Evolutionary conservation across 2,329 filamentous ascomycete genomes (phyloP), one percentile per base, ranked within the genome.

Genomic region (Sarocladiaceae sp.): DNA sequence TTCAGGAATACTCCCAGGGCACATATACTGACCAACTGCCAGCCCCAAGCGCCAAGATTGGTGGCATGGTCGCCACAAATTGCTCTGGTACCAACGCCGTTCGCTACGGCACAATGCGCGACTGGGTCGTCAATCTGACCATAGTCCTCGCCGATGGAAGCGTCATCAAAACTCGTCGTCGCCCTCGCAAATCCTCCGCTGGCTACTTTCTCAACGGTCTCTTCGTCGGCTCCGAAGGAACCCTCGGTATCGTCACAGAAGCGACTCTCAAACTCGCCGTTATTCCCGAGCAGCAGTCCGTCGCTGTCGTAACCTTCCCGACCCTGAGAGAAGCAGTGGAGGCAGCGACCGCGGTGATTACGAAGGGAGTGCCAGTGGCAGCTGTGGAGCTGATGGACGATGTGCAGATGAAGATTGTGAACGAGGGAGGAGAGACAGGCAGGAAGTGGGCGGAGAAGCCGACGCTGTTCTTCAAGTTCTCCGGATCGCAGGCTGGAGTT

Each of bases 391-490:
- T 85, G 42, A 76, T 86, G 56, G 82, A 86, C 59, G 81, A 84
- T 49, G 77, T 79, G 12, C 81, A 85, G 61, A 86, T 90, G 86
- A 69, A 74, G 48, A 82, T 86, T 40, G 82, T 89, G 59, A 89
- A 89, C 62, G 71, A 77, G 23, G 83, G 82, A 0, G 84, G 84
- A 26, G 76, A 76, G 28, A 83, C 82, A 0, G 77, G 66, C 2
- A 64, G 74, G 23, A 72, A 72, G 33, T 91, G 87, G 87, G 79
- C 80, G 52, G 86, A 89, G 62, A 71, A 72, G 0, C 84, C 87
- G 0, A 90, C 87, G 0, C 71, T 91, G 2, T 91, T 91, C 61
- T 82, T 91, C 71, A 90, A 89, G 65, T 90, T 90, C 61, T 76
- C 82, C 0, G 87, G 87, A 8, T 88, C 85, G 0, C 75, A 80